Base-by-base conservation (phyloP, 148 eudicot genomes). In the Salicornia ramosissima region DNA sequence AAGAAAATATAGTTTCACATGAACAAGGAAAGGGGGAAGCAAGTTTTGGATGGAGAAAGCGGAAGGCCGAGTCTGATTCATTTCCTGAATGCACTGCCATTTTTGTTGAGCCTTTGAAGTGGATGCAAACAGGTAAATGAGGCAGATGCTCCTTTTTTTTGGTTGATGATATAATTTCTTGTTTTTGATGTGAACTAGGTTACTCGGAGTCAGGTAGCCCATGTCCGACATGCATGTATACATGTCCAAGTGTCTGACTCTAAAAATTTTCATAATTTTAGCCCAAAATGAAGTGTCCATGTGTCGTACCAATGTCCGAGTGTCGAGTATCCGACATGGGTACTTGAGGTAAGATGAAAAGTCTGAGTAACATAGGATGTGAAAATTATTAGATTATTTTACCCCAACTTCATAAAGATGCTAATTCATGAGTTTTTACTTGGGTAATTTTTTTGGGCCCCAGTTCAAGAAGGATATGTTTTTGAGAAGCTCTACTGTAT, bases 21-120 rank as follows among this genome's bases (percentile, higher is more conserved):
- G 70, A 86, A 60, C 90, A 66, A 60, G 87, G 90, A 10, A 45
- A 65, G 10, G 91, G 92, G 10, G 79, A 84, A 64, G 79, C 75
- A 67, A 69, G 90, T 75, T 90, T 87, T 69, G 82, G 75, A 67
- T 79, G 88, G 87, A 83, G 52, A 72, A 87, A 84, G 83, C 82
- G 83, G 81, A 77, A 75, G 34, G 72, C 64, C 0, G 81, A 79
- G 18, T 36, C 78, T 28, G 25, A 78, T 33, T 19, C 75, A 26
- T 22, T 34, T 29, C 85, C 90, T 18, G 84, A 87, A 52, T 88
- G 97, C 69, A 80, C 95, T 6, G 82, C 95, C 63, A 86, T 91
- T 57, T 91, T 88, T 74, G 97, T 91, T 28, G 90, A 91, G 76
- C 94, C 97, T 63, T 76, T 91, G 91, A 91, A 91, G 70, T 91